Base-by-base conservation (phyloP, 176 grass and related monocot species). In the Ensete glaucum region DNA sequence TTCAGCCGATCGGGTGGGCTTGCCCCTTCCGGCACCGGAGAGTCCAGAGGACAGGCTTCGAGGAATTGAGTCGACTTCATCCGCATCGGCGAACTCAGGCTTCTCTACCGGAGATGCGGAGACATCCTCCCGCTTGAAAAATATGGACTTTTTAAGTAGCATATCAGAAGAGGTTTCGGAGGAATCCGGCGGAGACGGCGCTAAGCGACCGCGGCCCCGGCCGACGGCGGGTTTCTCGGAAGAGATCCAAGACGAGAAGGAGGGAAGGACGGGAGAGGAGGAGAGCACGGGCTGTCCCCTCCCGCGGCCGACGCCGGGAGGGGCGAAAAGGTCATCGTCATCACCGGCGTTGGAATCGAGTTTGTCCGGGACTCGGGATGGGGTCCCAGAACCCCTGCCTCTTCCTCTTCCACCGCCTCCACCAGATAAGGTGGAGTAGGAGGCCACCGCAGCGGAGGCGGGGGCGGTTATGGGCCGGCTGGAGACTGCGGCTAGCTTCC, bases 1-100 rank as follows among this genome's bases (percentile, higher is more conserved):
- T 48, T 53, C 16, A 49, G 51, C 53, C 67, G 70, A 14, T 11
- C 14, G 64, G 71, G 17, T 21, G n/a, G 88, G 90, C 77, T 85
- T 71, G 29, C 94, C 94, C 67, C 88, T 84, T 62, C 90, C 94
- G 3, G 84, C 80, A 65, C 90, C 94, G 3, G 86, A 11, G 24
- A 60, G 56, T 52, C 79, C 63, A 73, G 62, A 43, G 5, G 74
- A 14, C n/a, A 77, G 71, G 23, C 71, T 71, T 2, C 43, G 63
- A 71, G 80, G 52, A 15, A 78, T 21, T 23, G 50, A 48, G 1
- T 9, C 15, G 34, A 25, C 57, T 51, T 76, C n/a, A 15, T 77
- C 59, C 43, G 75, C 1, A 29, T 72, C 71, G 67, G 73, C 25
- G 25, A 51, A 67, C 9, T 52, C 53, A 56, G 52, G 58, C 63